These are phyloP conservation scores for Smittium culicis DNA, from an alignment of 371 early-diverging fungal species.

Conservation along the genomic window DNA sequence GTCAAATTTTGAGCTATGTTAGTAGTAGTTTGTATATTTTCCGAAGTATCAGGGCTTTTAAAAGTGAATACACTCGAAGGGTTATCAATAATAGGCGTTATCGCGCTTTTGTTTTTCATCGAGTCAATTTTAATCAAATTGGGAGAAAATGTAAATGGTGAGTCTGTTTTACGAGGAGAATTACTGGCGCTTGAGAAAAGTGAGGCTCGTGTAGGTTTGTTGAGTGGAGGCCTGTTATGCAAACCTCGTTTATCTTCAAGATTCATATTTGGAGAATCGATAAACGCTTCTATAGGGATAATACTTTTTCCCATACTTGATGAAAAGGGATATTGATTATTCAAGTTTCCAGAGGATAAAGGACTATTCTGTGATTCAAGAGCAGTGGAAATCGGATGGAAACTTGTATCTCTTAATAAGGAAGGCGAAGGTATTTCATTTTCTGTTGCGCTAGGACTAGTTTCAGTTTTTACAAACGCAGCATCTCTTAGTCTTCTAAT, in stretches of 20 bases:
- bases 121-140: background rate
- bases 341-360: background rate
- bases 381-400: background rate
- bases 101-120: background rate
- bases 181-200: background rate
- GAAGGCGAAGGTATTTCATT: background rate
- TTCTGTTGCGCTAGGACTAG: background rate
- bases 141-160: conserved; percentile 5
- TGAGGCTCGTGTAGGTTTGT: background rate
- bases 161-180: background rate
- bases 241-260: background rate
- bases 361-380: background rate
- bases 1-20: too few species aligned
- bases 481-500: background rate
- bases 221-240: background rate
- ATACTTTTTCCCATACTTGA: background rate
- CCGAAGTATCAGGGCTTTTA: background rate
- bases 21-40: too few species aligned
- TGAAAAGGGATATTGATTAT: background rate
- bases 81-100: background rate
- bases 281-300: background rate
- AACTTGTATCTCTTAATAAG: background rate
- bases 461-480: background rate
- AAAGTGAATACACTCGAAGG: background rate
- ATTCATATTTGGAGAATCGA: background rate